phyloP scores from a whole-genome alignment of 345 rosid genomes.

The Euclidium syriacum region DNA sequence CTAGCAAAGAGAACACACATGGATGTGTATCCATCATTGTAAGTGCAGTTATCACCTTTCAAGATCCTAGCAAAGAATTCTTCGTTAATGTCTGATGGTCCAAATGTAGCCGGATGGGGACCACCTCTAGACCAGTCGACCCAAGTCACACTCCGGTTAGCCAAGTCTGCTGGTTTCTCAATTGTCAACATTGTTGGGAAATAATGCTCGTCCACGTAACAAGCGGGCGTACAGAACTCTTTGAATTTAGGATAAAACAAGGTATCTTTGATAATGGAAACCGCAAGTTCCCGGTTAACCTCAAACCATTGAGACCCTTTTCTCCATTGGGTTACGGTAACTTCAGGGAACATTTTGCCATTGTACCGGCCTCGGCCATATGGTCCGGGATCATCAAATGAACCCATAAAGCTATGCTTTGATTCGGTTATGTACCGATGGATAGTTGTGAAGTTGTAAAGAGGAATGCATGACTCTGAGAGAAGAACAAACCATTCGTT shows the following conservation, averaged over 20 bases:
- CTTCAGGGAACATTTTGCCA: constrained; percentile 67
- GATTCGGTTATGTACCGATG: constrained; percentile 57
- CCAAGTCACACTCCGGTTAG: constrained; percentile 85
- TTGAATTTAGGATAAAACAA: constrained; percentile 58
- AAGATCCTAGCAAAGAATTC: constrained; percentile 52
- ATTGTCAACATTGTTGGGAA: constrained; percentile 91
- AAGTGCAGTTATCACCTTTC: constrained; percentile 41
- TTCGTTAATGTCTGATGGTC: constrained; percentile 53
- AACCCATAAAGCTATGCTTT: constrained; percentile 64
- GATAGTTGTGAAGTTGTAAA: constrained; percentile 60
- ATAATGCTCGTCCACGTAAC: constrained; percentile 90
- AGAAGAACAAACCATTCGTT: constrained; percentile 85
- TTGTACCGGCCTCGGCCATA: constrained; percentile 83
- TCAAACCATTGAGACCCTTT: constrained; percentile 98
- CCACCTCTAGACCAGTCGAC: constrained; percentile 99
- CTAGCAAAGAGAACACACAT: constrained; percentile 64
- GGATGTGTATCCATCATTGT: constrained; percentile 44
- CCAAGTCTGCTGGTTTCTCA: constrained; percentile 46
- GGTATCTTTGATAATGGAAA: constrained; percentile 56
- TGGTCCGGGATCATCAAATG: constrained; percentile 80
- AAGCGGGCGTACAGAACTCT: constrained; percentile 64
- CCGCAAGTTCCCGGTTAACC: constrained; percentile 63
- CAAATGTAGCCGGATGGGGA: constrained; percentile 86
- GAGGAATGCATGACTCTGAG: constrained; percentile 93
- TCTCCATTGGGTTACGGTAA: constrained; percentile 65